phyloP scores from a whole-genome alignment of 2,329 filamentous ascomycete genomes.

The Alternaria angustiovoidea region DNA sequence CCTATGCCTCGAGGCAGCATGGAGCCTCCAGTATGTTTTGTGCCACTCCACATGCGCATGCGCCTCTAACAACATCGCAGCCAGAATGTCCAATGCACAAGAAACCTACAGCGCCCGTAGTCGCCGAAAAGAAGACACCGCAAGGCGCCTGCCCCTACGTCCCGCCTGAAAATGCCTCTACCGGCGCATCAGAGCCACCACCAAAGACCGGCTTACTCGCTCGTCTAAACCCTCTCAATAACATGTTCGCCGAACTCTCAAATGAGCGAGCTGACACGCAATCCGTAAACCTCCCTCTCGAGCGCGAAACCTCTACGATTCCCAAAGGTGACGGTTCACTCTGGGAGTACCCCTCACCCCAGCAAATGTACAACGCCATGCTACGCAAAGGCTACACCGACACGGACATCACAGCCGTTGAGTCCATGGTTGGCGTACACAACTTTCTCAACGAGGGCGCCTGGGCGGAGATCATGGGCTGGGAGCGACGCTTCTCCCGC shows the following conservation, averaged over 20 bases:
- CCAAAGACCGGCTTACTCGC: conserved; percentile 63
- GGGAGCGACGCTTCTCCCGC: conserved; percentile 84
- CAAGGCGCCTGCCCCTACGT: conserved; percentile 60
- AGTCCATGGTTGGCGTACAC: conserved; percentile 96
- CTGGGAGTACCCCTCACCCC: conserved; percentile 98
- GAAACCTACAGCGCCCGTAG: conserved; percentile 44
- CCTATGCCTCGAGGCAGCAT: conserved; percentile 57
- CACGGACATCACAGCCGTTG: conserved; percentile 90
- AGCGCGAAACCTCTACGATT: conserved; percentile 86
- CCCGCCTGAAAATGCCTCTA: conserved; percentile 49
- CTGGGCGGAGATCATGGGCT: conserved; percentile 92
- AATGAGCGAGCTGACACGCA: conserved; percentile 80
- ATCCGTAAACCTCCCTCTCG: conserved; percentile 75
- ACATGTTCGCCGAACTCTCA: conserved; percentile 89
- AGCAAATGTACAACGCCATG: conserved; percentile 99
- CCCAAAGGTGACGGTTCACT: conserved; percentile 81
- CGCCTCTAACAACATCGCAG: conserved; percentile 51
- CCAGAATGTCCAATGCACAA: conserved; percentile 76
- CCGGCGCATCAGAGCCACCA: conserved; percentile 42
- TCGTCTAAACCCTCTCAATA: conserved; percentile 84
- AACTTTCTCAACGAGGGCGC: conserved; percentile 98
- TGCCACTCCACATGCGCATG: conserved; percentile 20
- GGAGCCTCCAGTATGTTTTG: conserved; percentile 62
- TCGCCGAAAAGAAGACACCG: conserved; percentile 42
- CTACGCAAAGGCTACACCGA: conserved; percentile 95